Evolutionary conservation across 768 basidiomycete genomes (phyloP), one percentile per base, ranked within the genome.

Genomic region (Phlegmacium glaucopus): DNA sequence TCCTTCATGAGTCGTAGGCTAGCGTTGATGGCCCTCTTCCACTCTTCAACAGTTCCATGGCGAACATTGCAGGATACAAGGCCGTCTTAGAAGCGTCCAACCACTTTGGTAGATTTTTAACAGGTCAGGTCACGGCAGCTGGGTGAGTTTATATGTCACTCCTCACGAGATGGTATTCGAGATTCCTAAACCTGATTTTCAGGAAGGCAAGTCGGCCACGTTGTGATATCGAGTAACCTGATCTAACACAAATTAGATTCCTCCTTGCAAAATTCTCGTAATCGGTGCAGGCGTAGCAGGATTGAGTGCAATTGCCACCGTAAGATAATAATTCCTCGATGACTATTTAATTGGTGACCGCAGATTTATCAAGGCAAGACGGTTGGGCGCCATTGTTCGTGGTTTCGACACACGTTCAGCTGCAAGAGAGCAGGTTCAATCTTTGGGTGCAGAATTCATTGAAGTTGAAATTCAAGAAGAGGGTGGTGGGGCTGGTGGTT

Each of bases 41-140:
- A 5, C 22, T 36, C 13, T 45, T 6, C 47, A n/a, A n/a, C n/a
- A 91, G 91, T 58, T 92, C 90, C 18, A 94, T 94, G 91, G 84
- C 87, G n/a, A 94, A 93, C 61, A 93, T 91, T 35, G 80, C 90
- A n/a, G 91, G 91, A 10, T 94, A 94, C 65, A 91, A 94, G 64
- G 91, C 91, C 34, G 90, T 94, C 39, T 65, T 94, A 61, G 91
- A 94, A 64, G 91, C 91, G 26, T 88, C 90, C 18, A 92, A 90
- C 63, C 80, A 88, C 60, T 94, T 94, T 58, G 90, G 90, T 58
- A 75, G 91, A 55, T 93, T 90, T 69, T 72, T 94, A 54, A 91
- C 91, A 28, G 91, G 91, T 58, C 91, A 94, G 65, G 89, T 90
- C 45, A 94, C 91, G 6, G 91, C 91, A 48, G 90, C 90, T 63